Percentiles rank a stretch among this genome's conserved stretches.
Evolutionary conservation across 768 basidiomycete genomes (phyloP).

Genomic region (Agaricus bisporus): DNA sequence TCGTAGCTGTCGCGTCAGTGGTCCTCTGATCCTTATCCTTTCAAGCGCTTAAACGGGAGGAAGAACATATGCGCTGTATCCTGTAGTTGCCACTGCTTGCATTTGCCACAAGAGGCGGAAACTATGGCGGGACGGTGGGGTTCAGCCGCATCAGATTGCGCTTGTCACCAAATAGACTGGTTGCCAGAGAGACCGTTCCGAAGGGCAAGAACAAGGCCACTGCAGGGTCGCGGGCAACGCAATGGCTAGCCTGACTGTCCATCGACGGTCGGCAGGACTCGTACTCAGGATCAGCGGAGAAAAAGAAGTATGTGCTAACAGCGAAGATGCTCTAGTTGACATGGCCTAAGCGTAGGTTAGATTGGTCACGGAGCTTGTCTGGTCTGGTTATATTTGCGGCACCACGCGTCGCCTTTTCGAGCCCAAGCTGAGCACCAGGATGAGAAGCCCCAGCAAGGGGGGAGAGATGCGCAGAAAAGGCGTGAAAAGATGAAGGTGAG

Average conservation of each 20-base stretch:
- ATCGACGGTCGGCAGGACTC: background rate
- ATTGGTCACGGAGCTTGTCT: constrained; percentile 4
- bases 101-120: no score
- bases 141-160: background rate
- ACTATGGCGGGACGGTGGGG: background rate
- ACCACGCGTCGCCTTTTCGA: background rate
- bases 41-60: no score
- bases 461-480: background rate
- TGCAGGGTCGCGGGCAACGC: background rate
- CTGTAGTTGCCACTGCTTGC: no score
- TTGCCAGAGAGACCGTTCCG: constrained; percentile 5
- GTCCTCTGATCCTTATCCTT: no score
- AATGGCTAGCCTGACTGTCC: background rate
- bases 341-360: constrained; percentile 1
- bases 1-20: background rate
- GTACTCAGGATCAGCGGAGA: background rate
- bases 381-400: background rate
- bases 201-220: constrained; percentile 1
- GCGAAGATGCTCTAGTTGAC: constrained; percentile 4
- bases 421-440: no score
- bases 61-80: no score
- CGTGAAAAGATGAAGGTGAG: background rate
- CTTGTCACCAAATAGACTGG: constrained; percentile 4
- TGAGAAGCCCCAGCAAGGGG: background rate
- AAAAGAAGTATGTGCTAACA: constrained; percentile 1